A percentile compares a stretch with the other conserved stretches of the same genome.
Evolutionary conservation across 2,329 filamentous ascomycete species (phyloP).

Genomic region (Pestalotiopsis sp.): DNA sequence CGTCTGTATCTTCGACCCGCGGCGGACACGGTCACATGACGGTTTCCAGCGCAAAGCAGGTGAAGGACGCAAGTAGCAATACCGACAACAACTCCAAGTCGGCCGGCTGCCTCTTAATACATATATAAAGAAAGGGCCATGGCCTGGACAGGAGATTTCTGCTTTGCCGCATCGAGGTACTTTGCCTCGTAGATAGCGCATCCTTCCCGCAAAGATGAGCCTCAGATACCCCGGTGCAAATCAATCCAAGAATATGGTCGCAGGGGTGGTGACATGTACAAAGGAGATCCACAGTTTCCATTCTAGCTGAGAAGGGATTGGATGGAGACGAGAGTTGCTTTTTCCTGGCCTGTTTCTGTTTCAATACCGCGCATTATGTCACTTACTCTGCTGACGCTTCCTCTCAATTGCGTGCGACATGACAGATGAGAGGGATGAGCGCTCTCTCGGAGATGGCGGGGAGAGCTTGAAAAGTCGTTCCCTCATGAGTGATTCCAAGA

Average conservation of each 20-base stretch:
- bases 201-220: constrained; percentile 11
- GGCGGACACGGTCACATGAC: background rate
- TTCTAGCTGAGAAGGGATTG: background rate
- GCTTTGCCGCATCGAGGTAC: background rate
- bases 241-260: background rate
- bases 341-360: background rate
- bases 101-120: constrained; percentile 6
- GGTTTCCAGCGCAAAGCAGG: background rate
- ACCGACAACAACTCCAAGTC: constrained; percentile 5
- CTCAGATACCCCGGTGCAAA: constrained; percentile 1
- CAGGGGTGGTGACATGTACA: background rate
- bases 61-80: constrained; percentile 9
- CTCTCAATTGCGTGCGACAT: background rate
- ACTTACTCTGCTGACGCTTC: background rate
- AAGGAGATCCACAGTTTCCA: background rate
- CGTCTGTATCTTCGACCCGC: background rate
- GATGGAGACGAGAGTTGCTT: background rate
- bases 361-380: background rate
- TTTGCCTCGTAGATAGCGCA: background rate
- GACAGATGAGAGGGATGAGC: background rate
- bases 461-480: background rate
- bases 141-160: background rate
- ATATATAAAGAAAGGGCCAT: background rate
- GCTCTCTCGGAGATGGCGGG: background rate
- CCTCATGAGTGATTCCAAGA: background rate